These are phyloP conservation scores for Thinopyrum elongatum DNA, from an alignment of 176 grass and related monocot genomes.

Conservation along the genomic window DNA sequence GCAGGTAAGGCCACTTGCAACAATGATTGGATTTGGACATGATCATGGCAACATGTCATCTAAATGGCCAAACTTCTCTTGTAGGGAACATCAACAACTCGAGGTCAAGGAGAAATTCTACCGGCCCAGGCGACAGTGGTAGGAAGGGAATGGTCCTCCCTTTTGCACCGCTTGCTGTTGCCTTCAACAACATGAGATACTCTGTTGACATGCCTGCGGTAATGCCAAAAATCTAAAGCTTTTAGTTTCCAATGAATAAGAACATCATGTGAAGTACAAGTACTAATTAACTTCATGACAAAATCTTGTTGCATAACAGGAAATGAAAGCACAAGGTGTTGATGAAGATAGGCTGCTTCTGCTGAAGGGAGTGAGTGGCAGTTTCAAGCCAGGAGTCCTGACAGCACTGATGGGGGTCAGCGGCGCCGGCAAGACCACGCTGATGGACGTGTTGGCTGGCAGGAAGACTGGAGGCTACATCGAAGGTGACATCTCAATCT, in stretches of 20 bases:
- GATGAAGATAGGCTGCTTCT: constrained; percentile 52
- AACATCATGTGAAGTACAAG: no score
- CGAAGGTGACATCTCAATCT: constrained; percentile 61
- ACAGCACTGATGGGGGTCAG: constrained; percentile 61
- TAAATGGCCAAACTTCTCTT: neutral
- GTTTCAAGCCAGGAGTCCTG: constrained; percentile 59
- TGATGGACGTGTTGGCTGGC: constrained; percentile 67
- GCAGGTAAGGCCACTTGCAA: constrained; percentile 26
- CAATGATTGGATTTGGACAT: neutral
- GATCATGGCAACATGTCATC: neutral
- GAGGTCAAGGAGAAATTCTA: constrained; percentile 29
- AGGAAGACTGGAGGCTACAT: constrained; percentile 64
- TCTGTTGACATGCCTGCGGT: constrained; percentile 69
- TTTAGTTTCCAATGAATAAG: neutral
- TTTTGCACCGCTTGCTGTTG: constrained; percentile 50
- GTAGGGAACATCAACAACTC: neutral
- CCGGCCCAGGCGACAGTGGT: neutral
- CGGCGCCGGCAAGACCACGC: constrained; percentile 65
- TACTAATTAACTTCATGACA: neutral
- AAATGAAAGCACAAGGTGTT: constrained; percentile 73
- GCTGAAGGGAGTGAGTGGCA: constrained; percentile 52
- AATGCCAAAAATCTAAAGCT: neutral
- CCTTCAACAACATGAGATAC: constrained; percentile 65
- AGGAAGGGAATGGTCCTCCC: constrained; percentile 73
- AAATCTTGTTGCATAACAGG: constrained; percentile 30